These are phyloP conservation scores for Gleditsia sinensis DNA, from an alignment of 306 rosid species.

Conservation along the genomic window DNA sequence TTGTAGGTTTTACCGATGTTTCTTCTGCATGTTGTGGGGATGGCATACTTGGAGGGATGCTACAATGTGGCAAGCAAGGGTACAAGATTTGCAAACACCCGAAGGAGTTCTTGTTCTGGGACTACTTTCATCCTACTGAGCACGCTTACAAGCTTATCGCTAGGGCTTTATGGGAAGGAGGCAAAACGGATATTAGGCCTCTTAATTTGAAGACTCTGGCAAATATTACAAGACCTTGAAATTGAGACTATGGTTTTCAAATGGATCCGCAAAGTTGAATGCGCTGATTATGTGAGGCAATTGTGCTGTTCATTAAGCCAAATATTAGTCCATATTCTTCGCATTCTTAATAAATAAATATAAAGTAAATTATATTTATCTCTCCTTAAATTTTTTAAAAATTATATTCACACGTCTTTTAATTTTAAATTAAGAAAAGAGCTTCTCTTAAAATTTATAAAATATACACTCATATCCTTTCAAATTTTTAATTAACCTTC, in stretches of 20 bases:
- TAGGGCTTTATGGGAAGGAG: slow-evolving; percentile 43
- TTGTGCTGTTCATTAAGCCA: too few relatives aligned
- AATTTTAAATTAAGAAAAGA: too few relatives aligned
- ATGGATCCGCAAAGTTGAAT: not conserved
- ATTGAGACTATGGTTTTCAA: not conserved
- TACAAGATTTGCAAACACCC: slow-evolving; percentile 34
- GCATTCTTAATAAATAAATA: too few relatives aligned
- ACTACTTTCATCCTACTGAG: slow-evolving; percentile 46
- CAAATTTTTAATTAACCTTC: too few relatives aligned
- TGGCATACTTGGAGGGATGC: slow-evolving; percentile 36
- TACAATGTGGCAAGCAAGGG: slow-evolving; percentile 44
- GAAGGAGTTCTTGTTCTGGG: slow-evolving; percentile 42
- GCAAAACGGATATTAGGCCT: slow-evolving; percentile 26
- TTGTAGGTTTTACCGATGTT: slow-evolving; percentile 38
- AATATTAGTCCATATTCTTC: too few relatives aligned
- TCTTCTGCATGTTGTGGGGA: slow-evolving; percentile 44
- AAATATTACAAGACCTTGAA: not conserved
- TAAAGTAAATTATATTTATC: too few relatives aligned
- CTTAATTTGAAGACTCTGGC: slow-evolving; percentile 36
- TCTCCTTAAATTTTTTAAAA: too few relatives aligned
- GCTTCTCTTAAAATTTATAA: too few relatives aligned
- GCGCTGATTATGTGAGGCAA: not conserved
- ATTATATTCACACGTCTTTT: too few relatives aligned
- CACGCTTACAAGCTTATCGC: slow-evolving; percentile 41
- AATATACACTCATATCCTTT: too few relatives aligned